Evolutionary conservation across 345 rosid species (phyloP).

Genomic region (Sapria himalayana): DNA sequence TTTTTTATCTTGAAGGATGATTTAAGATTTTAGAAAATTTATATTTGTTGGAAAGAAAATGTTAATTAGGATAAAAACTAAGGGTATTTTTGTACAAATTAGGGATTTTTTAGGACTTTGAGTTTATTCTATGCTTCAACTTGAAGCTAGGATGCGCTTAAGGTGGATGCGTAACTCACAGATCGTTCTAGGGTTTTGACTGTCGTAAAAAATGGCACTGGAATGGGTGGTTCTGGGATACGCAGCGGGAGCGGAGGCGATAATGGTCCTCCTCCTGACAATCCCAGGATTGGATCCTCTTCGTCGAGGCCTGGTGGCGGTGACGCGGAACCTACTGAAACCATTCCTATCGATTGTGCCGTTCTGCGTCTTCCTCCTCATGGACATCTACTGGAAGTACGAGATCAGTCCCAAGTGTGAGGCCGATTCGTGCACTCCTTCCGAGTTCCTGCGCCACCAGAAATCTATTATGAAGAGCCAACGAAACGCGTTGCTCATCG

Average conservation of each 20-base stretch:
- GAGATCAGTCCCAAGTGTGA: conserved; percentile 65
- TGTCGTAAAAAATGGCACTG: conserved; percentile 62
- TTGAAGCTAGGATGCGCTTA: too few relatives aligned
- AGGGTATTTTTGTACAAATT: too few relatives aligned
- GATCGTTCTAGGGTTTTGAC: too few relatives aligned
- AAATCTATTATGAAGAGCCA: conserved; percentile 83
- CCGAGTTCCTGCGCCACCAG: conserved; percentile 78
- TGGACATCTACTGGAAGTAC: conserved; percentile 94
- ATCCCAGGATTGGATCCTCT: conserved; percentile 68
- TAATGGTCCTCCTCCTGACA: conserved; percentile 67
- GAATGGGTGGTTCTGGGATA: conserved; percentile 86
- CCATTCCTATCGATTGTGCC: conserved; percentile 83
- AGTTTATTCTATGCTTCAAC: too few relatives aligned
- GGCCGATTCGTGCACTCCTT: conserved; percentile 49
- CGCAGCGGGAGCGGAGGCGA: conserved; percentile 79
- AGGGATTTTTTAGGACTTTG: too few relatives aligned
- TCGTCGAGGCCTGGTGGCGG: conserved; percentile 52
- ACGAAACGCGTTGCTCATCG: conserved; percentile 61
- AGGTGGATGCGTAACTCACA: too few relatives aligned
- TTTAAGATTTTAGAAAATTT: too few relatives aligned
- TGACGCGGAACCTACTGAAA: conserved; percentile 68
- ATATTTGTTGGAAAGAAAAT: too few relatives aligned
- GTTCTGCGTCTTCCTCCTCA: conserved; percentile 55
- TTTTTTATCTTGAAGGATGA: too few relatives aligned
- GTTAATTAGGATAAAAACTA: too few relatives aligned